These are phyloP conservation scores for Gossypium trilobum DNA, from an alignment of 441 rosid species.

Conservation along the genomic window DNA sequence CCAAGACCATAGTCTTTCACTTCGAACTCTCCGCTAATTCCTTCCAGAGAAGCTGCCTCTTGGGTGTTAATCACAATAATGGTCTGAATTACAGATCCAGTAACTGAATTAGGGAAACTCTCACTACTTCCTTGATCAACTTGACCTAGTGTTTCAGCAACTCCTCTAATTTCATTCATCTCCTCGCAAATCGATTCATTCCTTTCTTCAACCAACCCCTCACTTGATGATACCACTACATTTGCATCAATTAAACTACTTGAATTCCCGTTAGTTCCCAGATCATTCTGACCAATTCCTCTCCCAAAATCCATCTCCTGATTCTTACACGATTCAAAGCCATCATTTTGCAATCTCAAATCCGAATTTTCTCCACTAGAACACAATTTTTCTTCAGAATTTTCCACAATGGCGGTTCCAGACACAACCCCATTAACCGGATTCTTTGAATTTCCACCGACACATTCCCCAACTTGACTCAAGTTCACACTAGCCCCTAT, in stretches of 20 bases:
- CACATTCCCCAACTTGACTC: conserved; percentile 15
- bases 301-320: conserved; percentile 2
- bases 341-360: conserved; percentile 14
- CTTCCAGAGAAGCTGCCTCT: conserved; percentile 21
- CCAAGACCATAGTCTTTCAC: conserved; percentile 16
- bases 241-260: conserved; percentile 15
- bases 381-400: conserved; percentile 17
- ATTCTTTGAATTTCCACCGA: conserved; percentile 15
- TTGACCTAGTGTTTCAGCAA: conserved; percentile 18
- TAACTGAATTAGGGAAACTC: conserved; percentile 17
- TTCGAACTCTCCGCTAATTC: conserved; percentile 16
- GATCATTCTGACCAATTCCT: conserved; percentile 1
- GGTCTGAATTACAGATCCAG: conserved; percentile 25
- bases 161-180: conserved; percentile 8
- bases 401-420: conserved; percentile 15
- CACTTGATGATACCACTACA: conserved; percentile 19
- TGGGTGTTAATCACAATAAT: conserved; percentile 24
- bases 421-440: not conserved
- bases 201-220: conserved; percentile 17
- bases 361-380: conserved; percentile 12
- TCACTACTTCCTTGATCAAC: conserved; percentile 26
- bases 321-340: conserved; percentile 19
- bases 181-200: not conserved
- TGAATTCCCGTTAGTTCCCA: conserved; percentile 19
- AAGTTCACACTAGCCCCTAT: conserved; percentile 14